These are phyloP conservation scores for Sutorius australiensis DNA, from an alignment of 768 basidiomycete genomes.

Conservation along the genomic window DNA sequence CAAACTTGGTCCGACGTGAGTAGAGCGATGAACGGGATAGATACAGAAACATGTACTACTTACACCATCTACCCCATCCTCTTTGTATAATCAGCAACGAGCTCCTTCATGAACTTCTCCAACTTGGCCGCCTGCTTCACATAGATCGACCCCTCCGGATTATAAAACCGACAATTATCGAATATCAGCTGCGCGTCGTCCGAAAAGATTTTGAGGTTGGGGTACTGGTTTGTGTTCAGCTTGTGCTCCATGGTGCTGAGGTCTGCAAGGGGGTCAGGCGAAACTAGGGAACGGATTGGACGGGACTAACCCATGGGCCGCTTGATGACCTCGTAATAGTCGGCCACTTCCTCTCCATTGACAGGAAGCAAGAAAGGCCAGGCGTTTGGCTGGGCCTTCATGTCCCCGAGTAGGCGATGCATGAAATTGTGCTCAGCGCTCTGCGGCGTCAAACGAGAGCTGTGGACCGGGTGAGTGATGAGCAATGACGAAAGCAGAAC, in stretches of 20 bases:
- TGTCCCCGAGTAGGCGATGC: slow-evolving; percentile 72
- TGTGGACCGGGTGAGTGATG: slow-evolving; percentile 8
- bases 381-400: slow-evolving; percentile 71
- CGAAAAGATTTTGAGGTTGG: slow-evolving; percentile 65
- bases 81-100: slow-evolving; percentile 33
- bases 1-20: not conserved
- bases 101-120: slow-evolving; percentile 70
- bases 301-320: slow-evolving; percentile 82
- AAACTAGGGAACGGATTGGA: not conserved
- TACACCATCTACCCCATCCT: slow-evolving; percentile 8
- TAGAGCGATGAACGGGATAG: not conserved
- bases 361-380: slow-evolving; percentile 92
- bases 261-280: slow-evolving; percentile 44
- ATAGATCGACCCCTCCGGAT: slow-evolving; percentile 76
- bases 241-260: slow-evolving; percentile 85
- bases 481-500: not conserved
- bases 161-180: slow-evolving; percentile 87
- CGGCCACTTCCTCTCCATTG: slow-evolving; percentile 69
- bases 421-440: slow-evolving; percentile 64
- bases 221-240: slow-evolving; percentile 84
- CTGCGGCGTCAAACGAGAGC: slow-evolving; percentile 41
- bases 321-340: slow-evolving; percentile 88
- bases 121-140: slow-evolving; percentile 81
- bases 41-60: not conserved
- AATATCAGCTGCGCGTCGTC: slow-evolving; percentile 82